Percentiles rank a stretch among this genome's conserved stretches.
Conservation (phyloP, 2,329 filamentous ascomycete species). For the Beauveria brongniartii region DNA sequence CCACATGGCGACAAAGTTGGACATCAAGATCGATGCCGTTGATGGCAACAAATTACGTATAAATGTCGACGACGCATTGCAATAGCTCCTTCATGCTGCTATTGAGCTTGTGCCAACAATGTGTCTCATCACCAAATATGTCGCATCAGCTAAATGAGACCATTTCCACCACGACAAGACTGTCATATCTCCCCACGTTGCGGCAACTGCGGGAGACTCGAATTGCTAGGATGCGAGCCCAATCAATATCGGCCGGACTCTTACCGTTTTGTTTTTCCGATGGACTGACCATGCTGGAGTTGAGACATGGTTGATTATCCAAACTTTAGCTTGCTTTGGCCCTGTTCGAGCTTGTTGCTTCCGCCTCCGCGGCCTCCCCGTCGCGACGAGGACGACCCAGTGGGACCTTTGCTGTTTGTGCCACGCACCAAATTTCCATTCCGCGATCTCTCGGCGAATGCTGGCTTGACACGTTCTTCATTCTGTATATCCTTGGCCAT, state of each 20-base stretch:
- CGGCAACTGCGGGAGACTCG: background rate
- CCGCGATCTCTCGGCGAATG: constrained; percentile 31
- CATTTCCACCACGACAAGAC: background rate
- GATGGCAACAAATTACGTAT: background rate
- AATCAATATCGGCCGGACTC: background rate
- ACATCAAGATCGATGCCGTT: background rate
- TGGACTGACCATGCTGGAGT: background rate
- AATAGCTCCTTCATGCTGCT: background rate
- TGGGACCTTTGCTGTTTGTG: constrained; percentile 23
- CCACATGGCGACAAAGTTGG: background rate
- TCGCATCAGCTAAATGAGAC: background rate
- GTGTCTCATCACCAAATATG: background rate
- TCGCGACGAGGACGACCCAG: background rate
- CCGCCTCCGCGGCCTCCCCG: constrained; percentile 11
- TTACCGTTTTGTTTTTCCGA: background rate
- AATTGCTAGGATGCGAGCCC: background rate
- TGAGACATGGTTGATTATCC: constrained; percentile 30
- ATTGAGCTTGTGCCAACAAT: background rate
- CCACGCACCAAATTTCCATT: constrained; percentile 17
- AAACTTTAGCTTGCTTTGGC: constrained; percentile 54
- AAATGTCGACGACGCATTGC: background rate
- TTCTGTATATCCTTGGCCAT: constrained; percentile 80
- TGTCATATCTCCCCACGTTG: background rate
- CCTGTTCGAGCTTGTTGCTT: constrained; percentile 41
- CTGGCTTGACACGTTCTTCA: constrained; percentile 43